Evolutionary conservation across 1,284 basidiomycete species (phyloP), one percentile per base, ranked within the genome.

Genomic region (Moesziomyces antarcticus): DNA sequence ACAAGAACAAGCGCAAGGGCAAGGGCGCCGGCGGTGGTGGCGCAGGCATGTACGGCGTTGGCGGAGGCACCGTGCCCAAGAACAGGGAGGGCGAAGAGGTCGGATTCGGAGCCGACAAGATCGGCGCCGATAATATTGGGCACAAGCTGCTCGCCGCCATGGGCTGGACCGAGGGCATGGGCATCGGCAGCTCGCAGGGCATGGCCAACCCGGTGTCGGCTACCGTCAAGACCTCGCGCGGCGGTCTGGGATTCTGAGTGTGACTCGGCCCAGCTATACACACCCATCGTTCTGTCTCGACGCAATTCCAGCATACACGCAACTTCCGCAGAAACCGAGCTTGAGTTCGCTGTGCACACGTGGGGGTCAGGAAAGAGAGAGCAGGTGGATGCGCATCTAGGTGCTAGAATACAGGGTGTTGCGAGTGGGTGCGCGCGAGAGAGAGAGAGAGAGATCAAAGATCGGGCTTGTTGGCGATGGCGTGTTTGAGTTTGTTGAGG

Each of bases 71-170:
- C 0, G 75, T 73, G 33, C 76, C 78, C 3, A 60, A 58, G 45
- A 82, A 84, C 58, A 70, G 66, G 18, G 81, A 84, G 11, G 82
- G 82, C 18, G 69, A 78, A 27, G 66, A 76, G 40, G 82, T 84
- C 20, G 82, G 82, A 22, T 77, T 74, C 24, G 78, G 78, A 16
- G 82, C 82, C 9, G 77, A 80, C 30, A 78, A 58, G 56, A 83
- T 84, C 45, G 77, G 79, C 20, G 74, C 76, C 21, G 81, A 81
- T 35, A 84, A 84, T 48, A 75, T 84, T 20, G 82, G 82, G 6
- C 82, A 84, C 50, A 67, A 66, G 53, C 63, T 83, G 41, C 73
- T 83, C 35, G 67, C 73, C 6, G 78, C 76, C 21, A 83, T 83
- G 82, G 82, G 82, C 18, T 83, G 82, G 82, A 69, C 60, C 14